Conservation (phyloP, 2,329 filamentous ascomycete genomes). For the Pseudocercospora macadamiae region DNA sequence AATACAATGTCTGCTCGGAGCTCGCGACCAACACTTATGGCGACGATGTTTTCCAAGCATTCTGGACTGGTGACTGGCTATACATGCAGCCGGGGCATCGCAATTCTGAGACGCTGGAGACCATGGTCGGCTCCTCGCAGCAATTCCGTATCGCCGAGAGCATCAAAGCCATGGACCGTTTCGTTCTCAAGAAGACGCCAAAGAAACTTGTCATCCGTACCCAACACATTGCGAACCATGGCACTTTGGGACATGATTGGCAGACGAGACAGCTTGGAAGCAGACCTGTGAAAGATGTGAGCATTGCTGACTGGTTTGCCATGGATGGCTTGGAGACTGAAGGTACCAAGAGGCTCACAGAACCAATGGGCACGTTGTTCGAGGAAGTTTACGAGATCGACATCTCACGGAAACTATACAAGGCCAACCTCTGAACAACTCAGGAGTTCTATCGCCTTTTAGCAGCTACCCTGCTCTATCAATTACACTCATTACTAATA, state of each 20-base stretch:
- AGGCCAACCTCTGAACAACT: too few relatives aligned
- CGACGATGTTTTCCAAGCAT: not conserved
- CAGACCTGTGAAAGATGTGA: not conserved
- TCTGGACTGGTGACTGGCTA: not conserved
- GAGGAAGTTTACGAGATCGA: not conserved
- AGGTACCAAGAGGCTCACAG: not conserved
- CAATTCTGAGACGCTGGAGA: not conserved
- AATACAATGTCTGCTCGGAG: not conserved
- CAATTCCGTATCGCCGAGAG: not conserved
- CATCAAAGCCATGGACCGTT: not conserved
- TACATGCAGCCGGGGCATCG: not conserved
- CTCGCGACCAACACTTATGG: not conserved
- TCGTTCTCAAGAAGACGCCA: not conserved
- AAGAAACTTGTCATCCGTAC: not conserved
- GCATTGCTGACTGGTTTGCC: not conserved
- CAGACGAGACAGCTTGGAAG: not conserved
- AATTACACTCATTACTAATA: too few relatives aligned
- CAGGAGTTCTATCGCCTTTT: too few relatives aligned
- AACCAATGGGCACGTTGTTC: not conserved
- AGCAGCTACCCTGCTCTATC: too few relatives aligned
- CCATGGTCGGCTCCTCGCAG: not conserved
- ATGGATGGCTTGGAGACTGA: not conserved
- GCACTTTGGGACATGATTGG: not conserved
- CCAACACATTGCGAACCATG: not conserved
- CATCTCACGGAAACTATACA: not conserved